Evolutionary conservation across 441 rosid species (phyloP).

Genomic region (Adansonia grandidieri): DNA sequence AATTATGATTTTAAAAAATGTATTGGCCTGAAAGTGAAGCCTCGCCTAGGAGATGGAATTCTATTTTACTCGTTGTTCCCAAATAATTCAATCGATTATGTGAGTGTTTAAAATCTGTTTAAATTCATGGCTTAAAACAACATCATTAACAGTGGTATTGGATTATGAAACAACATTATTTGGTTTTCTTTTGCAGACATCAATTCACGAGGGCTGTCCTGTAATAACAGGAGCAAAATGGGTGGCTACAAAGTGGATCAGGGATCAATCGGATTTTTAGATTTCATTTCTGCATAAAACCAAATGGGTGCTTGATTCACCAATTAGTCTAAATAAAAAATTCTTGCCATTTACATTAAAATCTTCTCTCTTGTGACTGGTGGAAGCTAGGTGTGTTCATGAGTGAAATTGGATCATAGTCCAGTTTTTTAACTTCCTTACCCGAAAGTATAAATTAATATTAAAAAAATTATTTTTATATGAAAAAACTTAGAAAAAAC

Average conservation of each 20-base stretch:
- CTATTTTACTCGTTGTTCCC: constrained; percentile 62
- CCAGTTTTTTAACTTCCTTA: no score
- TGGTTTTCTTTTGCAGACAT: constrained; percentile 50
- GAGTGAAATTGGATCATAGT: no score
- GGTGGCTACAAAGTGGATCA: constrained; percentile 88
- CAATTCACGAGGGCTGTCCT: constrained; percentile 79
- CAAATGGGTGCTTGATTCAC: not conserved
- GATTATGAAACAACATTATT: not conserved
- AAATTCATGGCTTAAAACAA: not conserved
- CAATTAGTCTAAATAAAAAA: no score
- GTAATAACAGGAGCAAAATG: constrained; percentile 79
- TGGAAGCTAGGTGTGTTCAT: no score
- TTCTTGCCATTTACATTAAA: no score
- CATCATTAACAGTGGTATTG: not conserved
- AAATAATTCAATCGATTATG: constrained; percentile 65
- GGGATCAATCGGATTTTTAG: constrained; percentile 49
- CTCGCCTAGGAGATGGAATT: constrained; percentile 64
- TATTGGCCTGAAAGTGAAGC: constrained; percentile 60
- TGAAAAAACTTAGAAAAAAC: no score
- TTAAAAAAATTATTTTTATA: no score
- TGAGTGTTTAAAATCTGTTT: constrained; percentile 34
- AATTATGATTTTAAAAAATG: constrained; percentile 52
- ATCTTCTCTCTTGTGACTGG: no score
- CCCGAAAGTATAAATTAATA: no score
- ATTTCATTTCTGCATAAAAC: not conserved